Percentiles rank a stretch among this genome's conserved stretches.
phyloP scores from a whole-genome alignment of 139 green algal species.

The Coccomyxa sp. region DNA sequence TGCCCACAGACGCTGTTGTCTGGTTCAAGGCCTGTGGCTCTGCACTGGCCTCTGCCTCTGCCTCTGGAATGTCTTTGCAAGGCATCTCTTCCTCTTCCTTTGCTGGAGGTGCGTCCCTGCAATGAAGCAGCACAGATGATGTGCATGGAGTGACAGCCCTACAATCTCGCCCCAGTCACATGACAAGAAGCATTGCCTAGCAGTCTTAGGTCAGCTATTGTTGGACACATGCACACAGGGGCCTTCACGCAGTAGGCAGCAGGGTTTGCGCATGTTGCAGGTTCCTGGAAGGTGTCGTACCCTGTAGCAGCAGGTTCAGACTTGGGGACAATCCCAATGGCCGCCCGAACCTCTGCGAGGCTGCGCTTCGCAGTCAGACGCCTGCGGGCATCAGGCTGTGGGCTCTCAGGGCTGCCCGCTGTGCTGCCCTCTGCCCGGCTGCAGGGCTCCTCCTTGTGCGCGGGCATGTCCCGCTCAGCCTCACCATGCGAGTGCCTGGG shows the following conservation, averaged over 20 bases:
- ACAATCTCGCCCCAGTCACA: neutral
- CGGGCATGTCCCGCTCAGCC: too few relatives aligned
- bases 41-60: too few relatives aligned
- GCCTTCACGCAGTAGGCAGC: too few relatives aligned
- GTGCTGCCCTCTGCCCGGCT: neutral
- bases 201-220: neutral
- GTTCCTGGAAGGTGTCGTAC: neutral
- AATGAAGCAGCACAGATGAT: too few relatives aligned
- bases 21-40: too few relatives aligned
- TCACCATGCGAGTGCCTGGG: neutral
- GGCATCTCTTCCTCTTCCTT: too few relatives aligned
- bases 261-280: neutral
- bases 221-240: too few relatives aligned
- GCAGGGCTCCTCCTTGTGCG: too few relatives aligned
- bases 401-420: neutral
- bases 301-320: neutral
- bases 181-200: neutral
- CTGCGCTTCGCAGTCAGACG: neutral
- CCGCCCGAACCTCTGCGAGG: neutral
- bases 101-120: too few relatives aligned
- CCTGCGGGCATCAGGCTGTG: neutral
- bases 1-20: too few relatives aligned
- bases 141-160: too few relatives aligned
- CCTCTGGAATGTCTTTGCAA: too few relatives aligned
- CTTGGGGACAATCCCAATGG: neutral